phyloP scores from a whole-genome alignment of 1,284 basidiomycete species.

The Cryptococcus sp. region DNA sequence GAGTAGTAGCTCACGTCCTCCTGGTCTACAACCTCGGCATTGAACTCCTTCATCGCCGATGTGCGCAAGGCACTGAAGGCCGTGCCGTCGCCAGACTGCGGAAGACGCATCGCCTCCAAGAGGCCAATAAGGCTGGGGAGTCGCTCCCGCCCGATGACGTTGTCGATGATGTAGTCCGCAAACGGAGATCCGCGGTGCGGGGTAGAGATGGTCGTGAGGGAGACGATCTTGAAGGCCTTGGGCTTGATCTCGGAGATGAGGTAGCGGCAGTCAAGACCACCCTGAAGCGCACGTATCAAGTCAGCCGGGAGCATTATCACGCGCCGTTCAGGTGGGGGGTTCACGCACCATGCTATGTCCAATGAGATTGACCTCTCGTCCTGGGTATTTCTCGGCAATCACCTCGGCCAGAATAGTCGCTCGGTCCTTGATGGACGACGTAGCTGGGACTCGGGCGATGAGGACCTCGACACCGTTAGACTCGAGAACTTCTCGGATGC shows the following conservation, averaged over 20 bases:
- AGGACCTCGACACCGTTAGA: conserved; percentile 84
- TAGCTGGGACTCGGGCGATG: conserved; percentile 87
- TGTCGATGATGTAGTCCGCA: conserved; percentile 83
- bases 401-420: conserved; percentile 79
- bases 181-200: conserved; percentile 91
- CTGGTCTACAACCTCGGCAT: conserved; percentile 74
- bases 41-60: conserved; percentile 83
- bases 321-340: not conserved
- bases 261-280: conserved; percentile 88
- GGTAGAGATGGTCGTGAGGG: conserved; percentile 85
- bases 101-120: conserved; percentile 65
- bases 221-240: conserved; percentile 60
- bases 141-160: conserved; percentile 61
- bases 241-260: conserved; percentile 56
- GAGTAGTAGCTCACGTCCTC: conserved; percentile 79
- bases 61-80: conserved; percentile 84
- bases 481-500: conserved; percentile 85
- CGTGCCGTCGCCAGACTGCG: conserved; percentile 80
- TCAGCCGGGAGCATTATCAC: too few species aligned
- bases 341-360: conserved; percentile 87
- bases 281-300: conserved; percentile 53
- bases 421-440: conserved; percentile 76
- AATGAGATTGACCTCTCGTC: conserved; percentile 79
- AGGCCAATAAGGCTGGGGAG: conserved; percentile 51
- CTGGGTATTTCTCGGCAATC: conserved; percentile 74